Conservation (phyloP, 1,139 yeast species). For the Kluyveromyces marxianus region DNA sequence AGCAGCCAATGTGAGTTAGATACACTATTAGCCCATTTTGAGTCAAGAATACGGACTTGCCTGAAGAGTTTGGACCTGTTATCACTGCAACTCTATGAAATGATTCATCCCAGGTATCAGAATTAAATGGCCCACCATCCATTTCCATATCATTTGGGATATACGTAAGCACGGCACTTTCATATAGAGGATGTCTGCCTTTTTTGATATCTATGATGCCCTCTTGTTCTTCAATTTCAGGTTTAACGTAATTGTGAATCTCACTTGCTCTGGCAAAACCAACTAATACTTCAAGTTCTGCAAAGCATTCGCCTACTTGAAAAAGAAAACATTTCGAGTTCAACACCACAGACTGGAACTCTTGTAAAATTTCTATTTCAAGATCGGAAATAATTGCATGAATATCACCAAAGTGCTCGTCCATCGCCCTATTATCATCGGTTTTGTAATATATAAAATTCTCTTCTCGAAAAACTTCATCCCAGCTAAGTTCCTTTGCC, state of each 20-base stretch:
- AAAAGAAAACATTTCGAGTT: slow-evolving; percentile 16
- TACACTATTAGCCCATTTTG: slow-evolving; percentile 39
- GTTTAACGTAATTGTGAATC: slow-evolving; percentile 31
- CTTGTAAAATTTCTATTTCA: slow-evolving; percentile 37
- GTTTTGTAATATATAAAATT: slow-evolving; percentile 35
- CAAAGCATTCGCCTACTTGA: slow-evolving; percentile 20
- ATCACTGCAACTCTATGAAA: slow-evolving; percentile 26
- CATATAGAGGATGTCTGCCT: slow-evolving; percentile 39
- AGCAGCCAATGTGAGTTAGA: slow-evolving; percentile 43
- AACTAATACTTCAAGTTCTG: slow-evolving; percentile 36
- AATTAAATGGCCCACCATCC: slow-evolving; percentile 13
- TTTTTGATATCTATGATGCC: slow-evolving; percentile 17
- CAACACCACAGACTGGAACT: slow-evolving; percentile 30
- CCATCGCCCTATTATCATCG: slow-evolving; percentile 29
- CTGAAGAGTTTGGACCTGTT: slow-evolving; percentile 48
- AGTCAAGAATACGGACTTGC: slow-evolving; percentile 41
- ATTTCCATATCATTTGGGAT: slow-evolving; percentile 34
- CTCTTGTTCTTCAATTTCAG: slow-evolving; percentile 31
- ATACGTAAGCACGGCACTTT: slow-evolving; percentile 31
- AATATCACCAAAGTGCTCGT: slow-evolving; percentile 37
- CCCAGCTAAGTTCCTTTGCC: slow-evolving; percentile 26
- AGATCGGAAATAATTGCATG: slow-evolving; percentile 35
- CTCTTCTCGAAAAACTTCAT: slow-evolving; percentile 35
- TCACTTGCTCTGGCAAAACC: slow-evolving; percentile 35
- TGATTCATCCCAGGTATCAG: slow-evolving; percentile 7